Base-by-base conservation (phyloP, 257 asterid genomes). In the Salvia splendens region DNA sequence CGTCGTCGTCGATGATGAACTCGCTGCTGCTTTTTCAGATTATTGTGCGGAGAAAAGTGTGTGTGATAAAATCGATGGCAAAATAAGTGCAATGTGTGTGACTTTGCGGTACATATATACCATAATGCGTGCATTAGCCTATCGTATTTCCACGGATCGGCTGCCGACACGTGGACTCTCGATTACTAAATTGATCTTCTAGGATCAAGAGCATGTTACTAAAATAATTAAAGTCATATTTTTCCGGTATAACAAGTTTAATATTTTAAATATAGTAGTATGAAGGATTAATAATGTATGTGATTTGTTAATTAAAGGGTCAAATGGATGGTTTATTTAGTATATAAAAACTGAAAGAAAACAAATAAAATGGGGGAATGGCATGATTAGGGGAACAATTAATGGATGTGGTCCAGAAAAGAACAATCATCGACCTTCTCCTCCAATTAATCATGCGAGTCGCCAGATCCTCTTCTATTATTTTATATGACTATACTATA, bases 161-260 rank as follows among this genome's bases (percentile, higher is more conserved):
- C 36, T 30, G 69, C 14, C 24, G 95, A 85, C 96, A 86, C 93
- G 91, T 88, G 93, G 86, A 56, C 0, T 2, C 1, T 62, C 38
- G 2, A 69, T 66, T 65, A 12, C 12, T 63, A 54, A 77, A 78
- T 71, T 73, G 83, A 82, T 80, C 74, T 73, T 78, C 47, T 82
- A 78, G 89, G 95, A 87, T 87, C 97, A 81, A 75, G 78, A 68
- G 81, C 95, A 90, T 84, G 95, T 84, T 87, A 78, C 88, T 79
- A 76, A 72, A 73, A 78, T 78, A 79, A 70, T 78, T 79, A 66
- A 66, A 76, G 58, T 50, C 20, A 46, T 75, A 64, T 68, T 48
- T 55, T 68, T 38, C 16, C 65, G 47, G 28, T 28, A 65, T 64
- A 28, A 16, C 40, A 54, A 52, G 9, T 16, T 16, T 8, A 40